A percentile compares a stretch with the other conserved stretches of the same genome.
Conservation (phyloP, 768 basidiomycete species). For the Pisolithus tinctorius region DNA sequence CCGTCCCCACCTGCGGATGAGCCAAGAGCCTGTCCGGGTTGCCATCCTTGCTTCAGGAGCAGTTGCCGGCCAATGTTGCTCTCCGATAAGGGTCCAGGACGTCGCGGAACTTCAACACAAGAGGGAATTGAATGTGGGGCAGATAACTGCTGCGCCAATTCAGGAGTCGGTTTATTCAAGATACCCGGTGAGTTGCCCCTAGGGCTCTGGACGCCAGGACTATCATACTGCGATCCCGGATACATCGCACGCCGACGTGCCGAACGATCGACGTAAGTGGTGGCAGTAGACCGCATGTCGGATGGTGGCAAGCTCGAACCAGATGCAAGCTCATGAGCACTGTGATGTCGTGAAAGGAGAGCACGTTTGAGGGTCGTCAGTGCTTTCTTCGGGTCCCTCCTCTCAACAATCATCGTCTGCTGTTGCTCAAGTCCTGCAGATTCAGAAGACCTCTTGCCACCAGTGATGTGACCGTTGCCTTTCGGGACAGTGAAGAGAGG, state of each 20-base stretch:
- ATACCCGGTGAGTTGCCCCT: constrained; percentile 17
- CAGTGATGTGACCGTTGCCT: constrained; percentile 9
- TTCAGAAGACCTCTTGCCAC: constrained; percentile 17
- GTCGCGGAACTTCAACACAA: constrained; percentile 24
- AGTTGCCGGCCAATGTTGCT: constrained; percentile 64
- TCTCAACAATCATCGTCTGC: constrained; percentile 10
- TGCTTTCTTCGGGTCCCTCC: constrained; percentile 56
- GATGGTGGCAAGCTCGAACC: constrained; percentile 5
- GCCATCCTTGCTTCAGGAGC: constrained; percentile 72
- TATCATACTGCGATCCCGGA: constrained; percentile 44
- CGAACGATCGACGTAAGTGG: constrained; percentile 59
- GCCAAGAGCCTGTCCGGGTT: constrained; percentile 47
- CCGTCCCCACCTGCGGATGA: constrained; percentile 3
- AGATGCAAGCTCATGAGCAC: constrained; percentile 16
- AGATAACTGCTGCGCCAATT: constrained; percentile 11
- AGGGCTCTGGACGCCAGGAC: constrained; percentile 39
- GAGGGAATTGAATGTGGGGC: constrained; percentile 1
- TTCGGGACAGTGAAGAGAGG: constrained; percentile 38
- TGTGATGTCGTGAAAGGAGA: constrained; percentile 43
- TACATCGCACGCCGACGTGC: constrained; percentile 60
- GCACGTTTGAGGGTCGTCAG: constrained; percentile 58
- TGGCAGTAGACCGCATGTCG: constrained; percentile 8
- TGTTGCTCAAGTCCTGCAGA: constrained; percentile 2
- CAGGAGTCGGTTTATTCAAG: not conserved
- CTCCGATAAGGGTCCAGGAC: constrained; percentile 43